phyloP scores from a whole-genome alignment of 129 eudicot genomes.

The Kitagawia praeruptora region DNA sequence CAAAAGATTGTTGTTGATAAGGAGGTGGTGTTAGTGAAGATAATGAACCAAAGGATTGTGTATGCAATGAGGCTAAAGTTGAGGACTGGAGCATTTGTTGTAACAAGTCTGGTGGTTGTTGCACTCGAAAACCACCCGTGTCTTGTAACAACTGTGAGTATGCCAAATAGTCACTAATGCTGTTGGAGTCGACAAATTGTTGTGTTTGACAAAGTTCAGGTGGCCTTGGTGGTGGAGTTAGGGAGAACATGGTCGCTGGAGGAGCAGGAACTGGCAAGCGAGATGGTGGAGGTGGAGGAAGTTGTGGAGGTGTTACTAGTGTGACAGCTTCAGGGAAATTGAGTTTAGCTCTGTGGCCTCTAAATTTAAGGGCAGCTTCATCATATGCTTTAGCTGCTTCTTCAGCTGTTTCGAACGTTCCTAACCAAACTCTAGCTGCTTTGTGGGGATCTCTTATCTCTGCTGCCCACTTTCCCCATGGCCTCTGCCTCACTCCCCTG shows the following conservation, averaged over 20 bases:
- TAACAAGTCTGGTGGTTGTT: conserved; percentile 16
- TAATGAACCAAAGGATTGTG: conserved; percentile 21
- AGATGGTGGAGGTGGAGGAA: conserved; percentile 4
- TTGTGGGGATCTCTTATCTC: conserved; percentile 91
- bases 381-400: conserved; percentile 87
- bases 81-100: conserved; percentile 42
- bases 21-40: conserved; percentile 18
- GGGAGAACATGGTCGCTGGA: conserved; percentile 18
- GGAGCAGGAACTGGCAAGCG: conserved; percentile 9
- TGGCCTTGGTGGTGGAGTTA: neutral
- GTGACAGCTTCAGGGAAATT: conserved; percentile 65
- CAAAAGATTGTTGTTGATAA: conserved; percentile 26
- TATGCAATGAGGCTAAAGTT: conserved; percentile 25
- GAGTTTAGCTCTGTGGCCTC: conserved; percentile 82
- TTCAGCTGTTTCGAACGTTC: conserved; percentile 87
- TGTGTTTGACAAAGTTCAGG: conserved; percentile 18
- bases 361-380: conserved; percentile 70
- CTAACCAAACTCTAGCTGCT: conserved; percentile 85
- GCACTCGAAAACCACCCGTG: conserved; percentile 16
- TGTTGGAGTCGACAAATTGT: conserved; percentile 8
- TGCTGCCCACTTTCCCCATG: conserved; percentile 99
- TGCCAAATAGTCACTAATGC: conserved; percentile 52
- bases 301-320: conserved; percentile 22
- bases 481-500: conserved; percentile 92
- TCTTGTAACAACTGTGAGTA: conserved; percentile 61